Evolutionary conservation across 2,329 filamentous ascomycete genomes (phyloP).

Genomic region (Knufia fluminis): DNA sequence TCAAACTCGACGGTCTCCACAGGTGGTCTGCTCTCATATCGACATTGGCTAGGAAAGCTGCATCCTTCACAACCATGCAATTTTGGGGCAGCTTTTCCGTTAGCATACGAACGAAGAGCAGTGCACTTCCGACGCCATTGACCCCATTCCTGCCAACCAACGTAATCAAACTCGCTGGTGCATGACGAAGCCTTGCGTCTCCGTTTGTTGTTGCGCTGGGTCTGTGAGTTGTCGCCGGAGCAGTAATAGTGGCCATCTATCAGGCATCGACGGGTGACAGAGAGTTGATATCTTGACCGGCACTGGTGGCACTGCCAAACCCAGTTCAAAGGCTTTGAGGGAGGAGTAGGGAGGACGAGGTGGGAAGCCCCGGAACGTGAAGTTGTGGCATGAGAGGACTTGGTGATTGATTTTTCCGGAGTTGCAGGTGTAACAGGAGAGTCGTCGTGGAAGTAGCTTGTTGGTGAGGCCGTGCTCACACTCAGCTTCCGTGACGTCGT

Average conservation of each 20-base stretch:
- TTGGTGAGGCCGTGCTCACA: not conserved
- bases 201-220: conserved; percentile 22
- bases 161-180: conserved; percentile 44
- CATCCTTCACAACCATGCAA: conserved; percentile 18
- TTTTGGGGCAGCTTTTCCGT: conserved; percentile 9
- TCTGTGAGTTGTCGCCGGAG: conserved; percentile 29
- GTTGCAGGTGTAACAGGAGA: not conserved
- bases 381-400: not conserved
- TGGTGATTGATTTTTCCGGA: not conserved
- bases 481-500: not conserved
- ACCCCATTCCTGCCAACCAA: conserved; percentile 41
- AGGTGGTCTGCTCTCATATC: conserved; percentile 10
- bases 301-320: conserved; percentile 48
- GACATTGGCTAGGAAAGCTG: conserved; percentile 22
- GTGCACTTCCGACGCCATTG: conserved; percentile 29
- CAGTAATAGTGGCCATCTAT: conserved; percentile 48
- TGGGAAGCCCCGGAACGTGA: not conserved
- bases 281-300: conserved; percentile 38
- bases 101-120: conserved; percentile 1
- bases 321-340: conserved; percentile 29
- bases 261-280: conserved; percentile 44
- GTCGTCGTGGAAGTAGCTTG: not conserved
- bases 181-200: conserved; percentile 35
- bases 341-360: conserved; percentile 12
- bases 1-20: not conserved